Base-by-base conservation (phyloP, 163 green algal genomes). In the Scenedesmus sp. region DNA sequence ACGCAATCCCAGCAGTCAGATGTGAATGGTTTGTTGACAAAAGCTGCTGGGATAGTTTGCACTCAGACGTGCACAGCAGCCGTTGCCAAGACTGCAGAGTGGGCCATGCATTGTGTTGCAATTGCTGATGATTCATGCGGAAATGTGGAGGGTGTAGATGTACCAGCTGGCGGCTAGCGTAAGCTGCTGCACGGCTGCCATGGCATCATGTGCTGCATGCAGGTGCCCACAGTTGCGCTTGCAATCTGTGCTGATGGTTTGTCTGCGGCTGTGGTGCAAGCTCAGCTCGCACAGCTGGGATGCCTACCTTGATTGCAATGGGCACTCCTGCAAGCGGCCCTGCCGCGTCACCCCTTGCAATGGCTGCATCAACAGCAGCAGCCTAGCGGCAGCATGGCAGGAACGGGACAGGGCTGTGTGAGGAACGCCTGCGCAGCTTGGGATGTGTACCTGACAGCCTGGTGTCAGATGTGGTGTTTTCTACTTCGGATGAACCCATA, bases 271-370 rank as follows among this genome's bases (percentile, higher is more conserved):
- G 34, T 46, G 34, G 34, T 46, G 34, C 34, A 46, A 46, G 34
- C 34, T 46, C 34, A 46, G 34, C 34, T 46, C 34, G 34, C 34
- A 46, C 34, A 46, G 34, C 62, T 70, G 10, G 62, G 62, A 34
- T n/a, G 6, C 66, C 46, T 76, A 96, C 96, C 96, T 99, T 99
- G 86, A 99, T 93, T 4, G 95, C 97, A 57, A 99, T 94, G 0
- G 97, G 96, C 0, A 99, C 96, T 52, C 97, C 98, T 2, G 97
- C 96, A 23, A 99, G 93, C 0, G 94, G 91, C 0, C 94, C 94
- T 7, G 92, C 91, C 0, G 88, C 59, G 8, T 93, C 88, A 15
- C 93, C 93, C 67, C 10, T 64, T 10, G 92, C 87, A 73, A 97
- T 94, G 8, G 90, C 87, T n/a, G 93, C 90, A 89, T 99, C 97